Conservation (phyloP, 2,329 filamentous ascomycete genomes). For the Dactylellina leptospora region DNA sequence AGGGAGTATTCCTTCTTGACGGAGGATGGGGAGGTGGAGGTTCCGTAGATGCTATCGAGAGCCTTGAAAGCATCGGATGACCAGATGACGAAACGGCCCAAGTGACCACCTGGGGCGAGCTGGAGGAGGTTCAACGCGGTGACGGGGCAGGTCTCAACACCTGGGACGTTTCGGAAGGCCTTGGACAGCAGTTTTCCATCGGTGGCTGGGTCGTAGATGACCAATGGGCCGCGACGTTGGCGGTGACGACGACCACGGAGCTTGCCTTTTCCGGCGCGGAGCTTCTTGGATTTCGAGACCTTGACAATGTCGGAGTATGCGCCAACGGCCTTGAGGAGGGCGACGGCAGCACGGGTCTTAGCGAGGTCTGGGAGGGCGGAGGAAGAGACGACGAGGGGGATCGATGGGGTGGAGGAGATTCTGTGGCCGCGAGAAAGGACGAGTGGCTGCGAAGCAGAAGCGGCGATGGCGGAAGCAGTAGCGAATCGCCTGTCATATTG, state of each 20-base stretch:
- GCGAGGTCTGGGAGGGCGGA: slow-evolving; percentile 82
- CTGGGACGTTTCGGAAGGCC: slow-evolving; percentile 98
- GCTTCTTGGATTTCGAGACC: slow-evolving; percentile 95
- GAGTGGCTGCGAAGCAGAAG: slow-evolving; percentile 92
- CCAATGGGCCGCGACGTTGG: slow-evolving; percentile 95
- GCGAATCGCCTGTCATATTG: slow-evolving; percentile 79
- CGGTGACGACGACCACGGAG: slow-evolving; percentile 93
- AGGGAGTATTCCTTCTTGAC: slow-evolving; percentile 99
- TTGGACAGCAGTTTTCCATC: slow-evolving; percentile 93
- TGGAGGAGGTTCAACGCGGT: slow-evolving; percentile 98
- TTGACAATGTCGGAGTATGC: slow-evolving; percentile 91
- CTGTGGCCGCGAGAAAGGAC: slow-evolving; percentile 97
- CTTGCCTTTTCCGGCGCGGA: slow-evolving; percentile 99
- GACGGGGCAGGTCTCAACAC: slow-evolving; percentile 96
- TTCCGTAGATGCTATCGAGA: slow-evolving; percentile 95
- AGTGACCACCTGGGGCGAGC: slow-evolving; percentile 97
- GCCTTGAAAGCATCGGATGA: slow-evolving; percentile 96
- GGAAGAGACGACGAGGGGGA: slow-evolving; percentile 94
- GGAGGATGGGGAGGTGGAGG: slow-evolving; percentile 84
- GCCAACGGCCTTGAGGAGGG: slow-evolving; percentile 89
- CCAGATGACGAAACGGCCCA: slow-evolving; percentile 99
- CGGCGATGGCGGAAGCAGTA: slow-evolving; percentile 95
- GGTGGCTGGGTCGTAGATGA: slow-evolving; percentile 94
- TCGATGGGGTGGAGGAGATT: slow-evolving; percentile 89
- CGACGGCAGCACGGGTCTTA: slow-evolving; percentile 88